Evolutionary conservation across 192 early-diverging fungal genomes (phyloP), one percentile per base, ranked within the genome.

Genomic region (Coemansia sp.): DNA sequence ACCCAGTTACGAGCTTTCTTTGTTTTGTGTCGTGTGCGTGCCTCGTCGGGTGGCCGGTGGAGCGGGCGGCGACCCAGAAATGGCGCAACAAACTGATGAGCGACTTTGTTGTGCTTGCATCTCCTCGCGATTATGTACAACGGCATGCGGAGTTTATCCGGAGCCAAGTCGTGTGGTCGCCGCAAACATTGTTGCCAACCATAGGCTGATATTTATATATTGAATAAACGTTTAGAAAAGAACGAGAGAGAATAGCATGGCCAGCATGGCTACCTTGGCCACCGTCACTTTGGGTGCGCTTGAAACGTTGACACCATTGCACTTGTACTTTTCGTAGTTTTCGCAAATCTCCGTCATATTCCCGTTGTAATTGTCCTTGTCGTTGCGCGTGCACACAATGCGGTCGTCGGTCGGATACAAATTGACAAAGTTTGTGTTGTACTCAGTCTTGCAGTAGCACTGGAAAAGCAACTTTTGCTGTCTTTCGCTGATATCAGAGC

Each of bases 401-500:
- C 50, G 48, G 47, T 73, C 62, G 1, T 70, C 51, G 23, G 39
- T 47, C 0, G 56, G 45, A n/a, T 59, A 69, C 37, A 58, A 57
- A 43, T 74, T 61, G 57, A 61, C 64, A 50, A 80, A 74, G 58
- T 74, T 71, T 31, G 77, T 80, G 61, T 71, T 74, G 64, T 74
- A 80, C 22, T 51, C 62, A 12, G 77, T 80, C 57, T 80, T 66
- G 68, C 77, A 80, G 65, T 67, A 80, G 64, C 77, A 80, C 55
- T 80, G 77, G 51, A 80, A 69, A 47, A 80, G 50, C 23, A 80
- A 59, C 5, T 26, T 19, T 17, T 71, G 77, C 58, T 80, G 77
- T 56, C 68, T 57, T 11, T 56, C 8, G 68, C 68, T 71, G 48
- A 80, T 80, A 58, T 80, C 77, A 1, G 77, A 70, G 62, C 77